Base-by-base conservation (phyloP, 352 stramenopile species). In the Thalassiosira mediterranea region DNA sequence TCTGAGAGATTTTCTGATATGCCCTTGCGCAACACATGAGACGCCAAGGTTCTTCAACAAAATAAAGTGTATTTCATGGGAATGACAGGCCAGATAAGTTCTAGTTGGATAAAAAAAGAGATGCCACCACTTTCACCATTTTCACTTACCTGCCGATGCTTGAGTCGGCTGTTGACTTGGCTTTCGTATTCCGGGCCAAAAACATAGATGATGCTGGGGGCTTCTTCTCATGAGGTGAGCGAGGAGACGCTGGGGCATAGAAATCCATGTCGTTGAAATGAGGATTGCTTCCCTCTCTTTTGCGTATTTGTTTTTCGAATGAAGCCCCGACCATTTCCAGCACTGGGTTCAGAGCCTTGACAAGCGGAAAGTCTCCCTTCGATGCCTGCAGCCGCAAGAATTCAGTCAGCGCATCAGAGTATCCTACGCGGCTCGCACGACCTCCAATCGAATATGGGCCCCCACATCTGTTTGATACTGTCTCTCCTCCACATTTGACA, bases 401-500 rank as follows among this genome's bases (percentile, higher is more conserved):
- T 56, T 91, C 67, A 0, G 81, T 81, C 15, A 94, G 53, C 26
- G 53, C 57, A 8, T 82, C 52, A 31, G 72, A 32, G 66, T 87
- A 83, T 11, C 86, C 88, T 37, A 91, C 72, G 19, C 86, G 78
- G 42, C 79, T 73, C 38, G 82, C 81, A 46, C 88, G 72, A 26
- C 88, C 86, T 44, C 88, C 88, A 13, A 79, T 79, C 0, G 82
- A 91, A 70, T 85, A 91, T 17, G 65, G 58, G 25, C 88, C 86
- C n/a, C 86, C 84, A 38, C 76, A 79, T 67, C 76, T 74, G 49
- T 77, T 78, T 8, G 82, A 77, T 17, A 53, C 61, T 26, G 84
- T 62, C 61, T 94, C 86, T 59, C 88, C 88, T 62, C 86, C 88
- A 57, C 70, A 73, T 52, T 92, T 94, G 17, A 90, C 68, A 79